Evolutionary conservation across 768 basidiomycete genomes (phyloP).

Genomic region (Termitomyces sp.): DNA sequence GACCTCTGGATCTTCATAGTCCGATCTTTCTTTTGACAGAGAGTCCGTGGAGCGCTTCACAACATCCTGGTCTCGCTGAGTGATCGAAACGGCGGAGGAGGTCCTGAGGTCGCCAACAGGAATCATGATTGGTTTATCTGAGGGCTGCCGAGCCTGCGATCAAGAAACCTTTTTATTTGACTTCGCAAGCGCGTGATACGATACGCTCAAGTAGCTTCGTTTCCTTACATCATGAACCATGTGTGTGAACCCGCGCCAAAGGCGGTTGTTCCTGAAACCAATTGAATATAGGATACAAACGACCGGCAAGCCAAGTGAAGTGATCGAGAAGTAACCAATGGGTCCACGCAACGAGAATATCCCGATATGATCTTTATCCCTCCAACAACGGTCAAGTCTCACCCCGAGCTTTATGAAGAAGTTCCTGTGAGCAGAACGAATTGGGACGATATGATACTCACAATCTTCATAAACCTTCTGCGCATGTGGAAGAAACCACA

Average conservation of each 20-base stretch:
- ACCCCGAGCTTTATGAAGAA: neutral
- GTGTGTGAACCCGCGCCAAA: neutral
- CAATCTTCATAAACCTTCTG: neutral
- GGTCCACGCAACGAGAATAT: neutral
- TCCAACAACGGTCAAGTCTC: too few species aligned
- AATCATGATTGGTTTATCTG: neutral
- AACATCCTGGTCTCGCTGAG: slow-evolving; percentile 7
- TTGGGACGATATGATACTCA: neutral
- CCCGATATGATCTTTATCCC: too few species aligned
- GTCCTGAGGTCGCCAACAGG: slow-evolving; percentile 5
- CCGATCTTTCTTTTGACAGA: slow-evolving; percentile 16
- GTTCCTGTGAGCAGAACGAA: neutral
- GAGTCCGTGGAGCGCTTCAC: slow-evolving; percentile 19
- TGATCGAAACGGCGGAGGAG: slow-evolving; percentile 7
- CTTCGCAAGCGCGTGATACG: neutral
- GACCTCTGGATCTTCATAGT: slow-evolving; percentile 8
- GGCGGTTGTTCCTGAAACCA: neutral
- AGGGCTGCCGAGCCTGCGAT: neutral
- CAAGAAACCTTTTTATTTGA: neutral
- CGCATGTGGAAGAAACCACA: neutral
- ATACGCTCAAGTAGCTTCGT: neutral
- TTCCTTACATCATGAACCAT: neutral
- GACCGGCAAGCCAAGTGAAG: neutral
- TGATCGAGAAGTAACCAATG: neutral
- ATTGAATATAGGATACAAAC: too few species aligned